These are phyloP conservation scores for Powellomyces hirtus DNA, from an alignment of 192 early-diverging fungal genomes.

Conservation along the genomic window DNA sequence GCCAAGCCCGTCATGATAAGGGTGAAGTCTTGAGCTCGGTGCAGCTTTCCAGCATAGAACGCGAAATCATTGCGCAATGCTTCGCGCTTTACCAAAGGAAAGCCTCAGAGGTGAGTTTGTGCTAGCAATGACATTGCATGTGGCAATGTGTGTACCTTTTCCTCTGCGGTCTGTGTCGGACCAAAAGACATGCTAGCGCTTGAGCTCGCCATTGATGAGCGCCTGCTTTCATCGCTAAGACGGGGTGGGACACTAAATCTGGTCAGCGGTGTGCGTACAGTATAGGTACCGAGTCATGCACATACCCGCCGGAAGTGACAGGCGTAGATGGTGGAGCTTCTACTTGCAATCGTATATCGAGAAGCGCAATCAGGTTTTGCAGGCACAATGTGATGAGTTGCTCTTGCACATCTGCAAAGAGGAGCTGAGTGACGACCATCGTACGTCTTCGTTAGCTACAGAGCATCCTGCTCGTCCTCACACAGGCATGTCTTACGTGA, in stretches of 20 bases:
- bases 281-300: no score
- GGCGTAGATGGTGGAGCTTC: neutral
- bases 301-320: neutral
- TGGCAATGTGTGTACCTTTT: no score
- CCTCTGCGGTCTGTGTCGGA: neutral
- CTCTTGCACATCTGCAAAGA: conserved; percentile 72
- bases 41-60: conserved; percentile 76
- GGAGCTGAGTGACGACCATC: conserved; percentile 28
- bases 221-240: neutral
- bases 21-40: conserved; percentile 79
- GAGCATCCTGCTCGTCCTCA: no score
- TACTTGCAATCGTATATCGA: conserved; percentile 50
- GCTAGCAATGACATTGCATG: no score
- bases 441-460: no score
- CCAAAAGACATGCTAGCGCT: conserved; percentile 6
- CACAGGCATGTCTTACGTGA: conserved; percentile 49
- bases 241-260: neutral
- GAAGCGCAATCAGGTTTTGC: conserved; percentile 63
- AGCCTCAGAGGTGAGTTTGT: no score
- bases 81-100: conserved; percentile 14
- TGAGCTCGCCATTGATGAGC: conserved; percentile 12
- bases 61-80: conserved; percentile 67
- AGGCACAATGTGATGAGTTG: conserved; percentile 69
- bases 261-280: no score
- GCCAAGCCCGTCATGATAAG: conserved; percentile 74